Base-by-base conservation (phyloP, 305 asterid species). In the Fraxinus sp. region DNA sequence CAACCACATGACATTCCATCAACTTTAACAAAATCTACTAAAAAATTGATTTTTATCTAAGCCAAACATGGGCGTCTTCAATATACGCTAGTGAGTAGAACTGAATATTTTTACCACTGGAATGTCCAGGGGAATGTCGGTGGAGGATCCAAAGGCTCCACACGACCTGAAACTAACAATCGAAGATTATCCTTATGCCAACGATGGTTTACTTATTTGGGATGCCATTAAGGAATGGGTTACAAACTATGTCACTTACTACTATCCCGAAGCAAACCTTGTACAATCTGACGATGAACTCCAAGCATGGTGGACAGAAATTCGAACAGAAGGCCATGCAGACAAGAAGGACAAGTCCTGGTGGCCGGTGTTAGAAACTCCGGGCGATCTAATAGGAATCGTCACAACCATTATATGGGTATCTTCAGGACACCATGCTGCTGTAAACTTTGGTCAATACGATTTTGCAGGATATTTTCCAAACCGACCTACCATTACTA, bases 221-320 rank as follows among this genome's bases (percentile, higher is more conserved):
- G 97, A 91, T 79, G 85, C 87, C 77, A 87, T 95, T 59, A 93
- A 95, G 81, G 43, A 89, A 68, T 95, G 97, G 98, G 93, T 90
- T 13, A 70, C 93, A 0, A 91, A 88, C 81, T 95, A 90, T 77
- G 97, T 93, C 7, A 81, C 77, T 0, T 86, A 89, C 85, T 92
- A 87, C 83, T 95, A 93, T 70, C 87, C 89, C 0, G 84, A 88
- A 24, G 8, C 84, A 7, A 78, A 55, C 79, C 59, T 82, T 1
- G 68, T 95, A 2, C 30, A 81, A 28, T 90, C 91, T 0, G 98
- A 95, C 52, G 13, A 49, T 2, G 98, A 95, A 86, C 92, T 95
- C 76, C 97, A 91, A 82, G 89, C 91, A 30, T 93, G 98, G 97
- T 95, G 98, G 98, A 85, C 88, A 1, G 98, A 95, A 80, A 85